Base-by-base conservation (phyloP, 129 eudicot species). In the Chrysanthemum makinoi region DNA sequence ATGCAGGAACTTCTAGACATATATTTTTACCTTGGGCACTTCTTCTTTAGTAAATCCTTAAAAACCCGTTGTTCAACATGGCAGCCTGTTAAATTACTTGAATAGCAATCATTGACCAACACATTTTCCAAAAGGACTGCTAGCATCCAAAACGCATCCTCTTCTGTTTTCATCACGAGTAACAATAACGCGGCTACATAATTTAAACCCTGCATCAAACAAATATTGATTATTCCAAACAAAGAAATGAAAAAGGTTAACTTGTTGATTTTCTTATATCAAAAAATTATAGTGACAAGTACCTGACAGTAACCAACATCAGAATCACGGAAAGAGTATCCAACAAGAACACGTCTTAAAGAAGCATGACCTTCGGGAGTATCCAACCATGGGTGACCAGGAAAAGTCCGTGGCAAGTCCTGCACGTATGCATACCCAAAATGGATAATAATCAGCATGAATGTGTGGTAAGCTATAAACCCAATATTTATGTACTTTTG, bases 231-330 rank as follows among this genome's bases (percentile, higher is more conserved):
- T 58, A 80, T 10, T 43, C 2, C 13, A 57, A 19, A 61, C 48
- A 55, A 47, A 47, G n/a, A 66, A 67, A 65, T 44, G 39, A 47
- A 56, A 56, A 63, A 15, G 10, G 63, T 55, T 46, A 20, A 16
- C 2, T n/a, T 47, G 26, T 49, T 61, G 3, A 52, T 62, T 33
- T 39, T 14, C 14, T 39, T n/a, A 50, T 10, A 51, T 12, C 15
- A 51, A 51, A 8, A 26, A 58, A 69, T 55, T 50, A 18, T 56
- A 15, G 6, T 10, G 49, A 70, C 28, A 33, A 50, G 10, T 54
- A 87, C 98, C 96, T 93, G 98, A 82, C 98, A 93, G 61, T 93
- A 93, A 60, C 98, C 98, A 75, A 93, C 98, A 75, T 93, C 95
- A 65, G 96, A 93, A 82, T 93, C 98, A 46, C 98, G 95, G 64